Percentiles rank a stretch among this genome's conserved stretches.
phyloP scores from a whole-genome alignment of 257 asterid species.

The Gentiana dahurica region DNA sequence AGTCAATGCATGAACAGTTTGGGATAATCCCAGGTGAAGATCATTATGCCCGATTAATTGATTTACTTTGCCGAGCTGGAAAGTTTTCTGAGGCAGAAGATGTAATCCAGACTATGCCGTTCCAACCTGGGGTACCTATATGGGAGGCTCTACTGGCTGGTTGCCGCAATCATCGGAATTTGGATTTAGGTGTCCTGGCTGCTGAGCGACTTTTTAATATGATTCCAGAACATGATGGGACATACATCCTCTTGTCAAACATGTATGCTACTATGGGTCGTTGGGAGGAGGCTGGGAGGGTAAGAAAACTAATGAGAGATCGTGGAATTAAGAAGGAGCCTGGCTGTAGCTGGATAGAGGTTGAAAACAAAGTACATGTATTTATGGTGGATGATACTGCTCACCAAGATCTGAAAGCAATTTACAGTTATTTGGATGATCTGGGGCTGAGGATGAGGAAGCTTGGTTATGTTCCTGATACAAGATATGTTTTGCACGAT shows the following conservation, averaged over 20 bases:
- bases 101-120: slow-evolving; percentile 42
- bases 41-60: slow-evolving; percentile 60
- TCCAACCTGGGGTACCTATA: slow-evolving; percentile 47
- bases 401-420: slow-evolving; percentile 54
- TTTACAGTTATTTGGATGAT: slow-evolving; percentile 40
- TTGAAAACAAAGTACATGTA: slow-evolving; percentile 52
- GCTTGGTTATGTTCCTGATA: slow-evolving; percentile 62
- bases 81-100: slow-evolving; percentile 40
- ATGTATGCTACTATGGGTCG: slow-evolving; percentile 48
- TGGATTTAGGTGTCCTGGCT: slow-evolving; percentile 52
- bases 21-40: slow-evolving; percentile 59
- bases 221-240: slow-evolving; percentile 61
- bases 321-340: slow-evolving; percentile 76
- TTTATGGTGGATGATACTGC: slow-evolving; percentile 54
- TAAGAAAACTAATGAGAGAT: slow-evolving; percentile 58
- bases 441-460: slow-evolving; percentile 42
- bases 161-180: slow-evolving; percentile 47
- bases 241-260: slow-evolving; percentile 58
- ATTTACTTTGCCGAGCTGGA: slow-evolving; percentile 55
- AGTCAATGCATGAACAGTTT: slow-evolving; percentile 30
- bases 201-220: slow-evolving; percentile 50
- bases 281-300: slow-evolving; percentile 45
- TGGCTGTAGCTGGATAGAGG: slow-evolving; percentile 70
- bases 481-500: slow-evolving; percentile 52
- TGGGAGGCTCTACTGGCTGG: slow-evolving; percentile 77